Conservation (phyloP, 2,329 filamentous ascomycete genomes). For the Tolypocladium pustulatum region DNA sequence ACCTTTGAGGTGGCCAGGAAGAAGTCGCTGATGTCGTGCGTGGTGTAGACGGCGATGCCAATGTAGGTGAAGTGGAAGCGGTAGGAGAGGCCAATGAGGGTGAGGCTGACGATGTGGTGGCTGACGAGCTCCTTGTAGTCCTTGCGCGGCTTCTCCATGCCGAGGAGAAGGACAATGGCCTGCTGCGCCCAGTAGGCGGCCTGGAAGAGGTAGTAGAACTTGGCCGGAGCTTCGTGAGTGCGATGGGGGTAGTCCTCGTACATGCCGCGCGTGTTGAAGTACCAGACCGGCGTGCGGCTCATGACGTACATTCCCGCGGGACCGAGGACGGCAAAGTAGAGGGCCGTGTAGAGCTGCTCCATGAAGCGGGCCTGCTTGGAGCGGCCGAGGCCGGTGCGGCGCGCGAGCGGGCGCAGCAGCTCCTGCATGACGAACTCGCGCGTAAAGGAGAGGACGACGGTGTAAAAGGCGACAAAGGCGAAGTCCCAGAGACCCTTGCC, state of each 20-base stretch:
- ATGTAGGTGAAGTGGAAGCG: slow-evolving; percentile 97
- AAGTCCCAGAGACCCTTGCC: slow-evolving; percentile 83
- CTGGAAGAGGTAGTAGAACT: slow-evolving; percentile 93
- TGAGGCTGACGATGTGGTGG: slow-evolving; percentile 82
- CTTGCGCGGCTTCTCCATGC: slow-evolving; percentile 86
- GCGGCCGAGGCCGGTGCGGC: slow-evolving; percentile 57
- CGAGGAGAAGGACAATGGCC: slow-evolving; percentile 74
- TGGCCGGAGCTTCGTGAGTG: slow-evolving; percentile 71
- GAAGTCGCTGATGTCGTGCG: slow-evolving; percentile 89
- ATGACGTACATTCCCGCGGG: slow-evolving; percentile 85
- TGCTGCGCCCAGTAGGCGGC: slow-evolving; percentile 95
- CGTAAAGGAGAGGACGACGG: slow-evolving; percentile 79
- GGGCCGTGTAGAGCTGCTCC: slow-evolving; percentile 89
- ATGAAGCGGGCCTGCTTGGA: slow-evolving; percentile 85
- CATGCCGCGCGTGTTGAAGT: slow-evolving; percentile 86
- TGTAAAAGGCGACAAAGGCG: slow-evolving; percentile 83
- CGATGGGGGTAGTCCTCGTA: slow-evolving; percentile 81
- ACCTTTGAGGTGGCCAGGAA: slow-evolving; percentile 90
- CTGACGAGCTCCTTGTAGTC: slow-evolving; percentile 90
- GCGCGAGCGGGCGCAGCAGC: slow-evolving; percentile 66
- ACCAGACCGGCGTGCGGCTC: slow-evolving; percentile 86
- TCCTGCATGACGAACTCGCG: slow-evolving; percentile 96
- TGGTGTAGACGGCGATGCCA: slow-evolving; percentile 85
- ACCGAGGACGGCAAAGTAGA: slow-evolving; percentile 79
- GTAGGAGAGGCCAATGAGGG: slow-evolving; percentile 78